Percentiles rank a stretch among this genome's conserved stretches.
These are phyloP conservation scores for Chrysophaeum taylorii DNA, from an alignment of 352 stramenopile genomes.

Conservation along the genomic window DNA sequence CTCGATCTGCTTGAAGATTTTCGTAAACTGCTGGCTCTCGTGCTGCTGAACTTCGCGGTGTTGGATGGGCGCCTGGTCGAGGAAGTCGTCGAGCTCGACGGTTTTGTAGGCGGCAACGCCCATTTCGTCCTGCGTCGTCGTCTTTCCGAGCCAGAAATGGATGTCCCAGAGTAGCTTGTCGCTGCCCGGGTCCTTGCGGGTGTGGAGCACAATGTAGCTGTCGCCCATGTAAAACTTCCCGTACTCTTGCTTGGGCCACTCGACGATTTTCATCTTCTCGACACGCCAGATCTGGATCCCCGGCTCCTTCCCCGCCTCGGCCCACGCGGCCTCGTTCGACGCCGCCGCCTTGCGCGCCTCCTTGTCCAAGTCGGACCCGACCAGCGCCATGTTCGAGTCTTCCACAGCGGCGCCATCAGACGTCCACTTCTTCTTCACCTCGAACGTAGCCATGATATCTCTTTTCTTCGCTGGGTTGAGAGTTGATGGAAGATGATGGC, in stretches of 20 bases:
- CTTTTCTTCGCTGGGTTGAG: no score
- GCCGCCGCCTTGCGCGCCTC: conserved; percentile 2
- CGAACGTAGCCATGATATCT: not conserved
- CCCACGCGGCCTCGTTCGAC: not conserved
- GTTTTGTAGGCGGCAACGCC: conserved; percentile 89
- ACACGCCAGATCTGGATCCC: conserved; percentile 7
- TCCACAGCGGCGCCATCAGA: not conserved
- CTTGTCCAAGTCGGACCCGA: conserved; percentile 5
- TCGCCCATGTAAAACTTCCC: conserved; percentile 85
- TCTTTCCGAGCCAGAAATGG: conserved; percentile 89
- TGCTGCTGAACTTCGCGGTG: conserved; percentile 66
- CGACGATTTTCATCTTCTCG: conserved; percentile 3
- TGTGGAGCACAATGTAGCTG: conserved; percentile 89
- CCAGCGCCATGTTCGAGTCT: conserved; percentile 7
- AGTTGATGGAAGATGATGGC: no score
- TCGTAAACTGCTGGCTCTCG: conserved; percentile 38
- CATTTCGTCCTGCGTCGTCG: conserved; percentile 81
- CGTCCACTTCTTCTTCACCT: conserved; percentile 1
- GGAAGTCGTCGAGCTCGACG: conserved; percentile 84
- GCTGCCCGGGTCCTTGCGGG: conserved; percentile 31
- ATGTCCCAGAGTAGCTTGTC: conserved; percentile 66
- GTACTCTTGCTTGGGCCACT: conserved; percentile 35
- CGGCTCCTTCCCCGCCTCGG: not conserved
- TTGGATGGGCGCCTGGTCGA: conserved; percentile 77
- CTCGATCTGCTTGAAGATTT: conserved; percentile 74